These are phyloP conservation scores for Aspergillus leporis DNA, from an alignment of 495 filamentous ascomycete genomes.

Conservation along the genomic window DNA sequence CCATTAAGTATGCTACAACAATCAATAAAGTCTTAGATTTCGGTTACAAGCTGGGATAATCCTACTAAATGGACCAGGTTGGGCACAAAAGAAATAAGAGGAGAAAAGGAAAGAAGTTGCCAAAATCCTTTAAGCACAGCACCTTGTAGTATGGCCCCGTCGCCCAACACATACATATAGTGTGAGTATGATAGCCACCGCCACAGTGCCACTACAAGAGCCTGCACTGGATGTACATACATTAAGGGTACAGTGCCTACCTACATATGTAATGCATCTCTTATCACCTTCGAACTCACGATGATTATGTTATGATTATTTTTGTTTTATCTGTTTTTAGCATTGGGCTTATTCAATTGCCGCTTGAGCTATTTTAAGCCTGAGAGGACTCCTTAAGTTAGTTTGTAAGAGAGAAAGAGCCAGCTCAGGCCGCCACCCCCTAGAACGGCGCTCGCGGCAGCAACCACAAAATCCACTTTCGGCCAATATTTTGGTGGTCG, in stretches of 20 bases:
- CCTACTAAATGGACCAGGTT: not conserved
- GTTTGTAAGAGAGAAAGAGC: constrained; percentile 9
- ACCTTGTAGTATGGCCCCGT: constrained; percentile 4
- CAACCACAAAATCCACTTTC: constrained; percentile 28
- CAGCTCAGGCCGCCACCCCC: constrained; percentile 37
- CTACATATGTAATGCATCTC: not conserved
- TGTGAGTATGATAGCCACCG: constrained; percentile 1
- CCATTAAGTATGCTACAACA: not conserved
- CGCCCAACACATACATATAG: not conserved
- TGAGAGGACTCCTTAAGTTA: constrained; percentile 1
- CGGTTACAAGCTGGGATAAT: not conserved
- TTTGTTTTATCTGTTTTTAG: not conserved
- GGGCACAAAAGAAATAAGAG: not conserved
- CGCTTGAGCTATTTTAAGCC: constrained; percentile 17
- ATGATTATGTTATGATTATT: not conserved
- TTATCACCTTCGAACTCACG: not conserved
- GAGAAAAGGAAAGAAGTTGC: not conserved
- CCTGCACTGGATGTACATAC: not conserved
- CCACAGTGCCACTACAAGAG: constrained; percentile 4
- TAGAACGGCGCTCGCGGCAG: constrained; percentile 38
- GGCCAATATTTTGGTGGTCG: constrained; percentile 21
- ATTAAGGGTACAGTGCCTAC: not conserved
- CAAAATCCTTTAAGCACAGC: not conserved
- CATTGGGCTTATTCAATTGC: not conserved
- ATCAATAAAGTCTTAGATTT: not conserved